phyloP scores from a whole-genome alignment of 2,329 filamentous ascomycete genomes.

The Ascochyta koolunga region DNA sequence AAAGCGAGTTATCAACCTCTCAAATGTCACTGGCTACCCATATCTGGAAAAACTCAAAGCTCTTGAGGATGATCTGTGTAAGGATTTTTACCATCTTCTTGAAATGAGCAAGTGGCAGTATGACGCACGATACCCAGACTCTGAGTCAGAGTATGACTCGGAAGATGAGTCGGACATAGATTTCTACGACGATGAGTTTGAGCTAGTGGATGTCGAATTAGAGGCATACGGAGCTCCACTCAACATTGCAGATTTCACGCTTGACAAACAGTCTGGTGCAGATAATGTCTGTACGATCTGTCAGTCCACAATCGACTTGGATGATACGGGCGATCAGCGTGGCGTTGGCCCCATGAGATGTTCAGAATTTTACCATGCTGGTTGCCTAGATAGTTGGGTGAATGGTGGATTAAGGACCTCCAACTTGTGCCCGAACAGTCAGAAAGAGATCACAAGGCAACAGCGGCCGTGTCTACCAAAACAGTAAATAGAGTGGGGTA shows the following conservation, averaged over 20 bases:
- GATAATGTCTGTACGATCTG: slow-evolving; percentile 5
- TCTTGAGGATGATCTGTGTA: no score
- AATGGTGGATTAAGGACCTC: not conserved
- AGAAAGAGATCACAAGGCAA: not conserved
- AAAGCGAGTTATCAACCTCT: no score
- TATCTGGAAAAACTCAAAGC: no score
- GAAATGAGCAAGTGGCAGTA: no score
- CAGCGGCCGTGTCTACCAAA: not conserved
- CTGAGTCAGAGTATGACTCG: not conserved
- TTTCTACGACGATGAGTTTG: no score
- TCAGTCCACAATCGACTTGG: not conserved
- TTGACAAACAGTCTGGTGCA: not conserved
- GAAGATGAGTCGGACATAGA: not conserved
- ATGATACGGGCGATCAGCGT: not conserved
- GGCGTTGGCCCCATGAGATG: not conserved
- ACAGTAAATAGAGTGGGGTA: no score
- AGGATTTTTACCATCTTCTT: no score
- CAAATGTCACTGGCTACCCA: no score
- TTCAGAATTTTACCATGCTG: not conserved
- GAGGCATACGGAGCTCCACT: not conserved
- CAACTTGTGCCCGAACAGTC: not conserved
- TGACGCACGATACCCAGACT: no score
- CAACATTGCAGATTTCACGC: not conserved
- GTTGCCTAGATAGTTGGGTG: slow-evolving; percentile 2
- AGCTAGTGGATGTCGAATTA: not conserved